phyloP scores from a whole-genome alignment of 192 early-diverging fungal species.

The Coemansia nantahalensis region DNA sequence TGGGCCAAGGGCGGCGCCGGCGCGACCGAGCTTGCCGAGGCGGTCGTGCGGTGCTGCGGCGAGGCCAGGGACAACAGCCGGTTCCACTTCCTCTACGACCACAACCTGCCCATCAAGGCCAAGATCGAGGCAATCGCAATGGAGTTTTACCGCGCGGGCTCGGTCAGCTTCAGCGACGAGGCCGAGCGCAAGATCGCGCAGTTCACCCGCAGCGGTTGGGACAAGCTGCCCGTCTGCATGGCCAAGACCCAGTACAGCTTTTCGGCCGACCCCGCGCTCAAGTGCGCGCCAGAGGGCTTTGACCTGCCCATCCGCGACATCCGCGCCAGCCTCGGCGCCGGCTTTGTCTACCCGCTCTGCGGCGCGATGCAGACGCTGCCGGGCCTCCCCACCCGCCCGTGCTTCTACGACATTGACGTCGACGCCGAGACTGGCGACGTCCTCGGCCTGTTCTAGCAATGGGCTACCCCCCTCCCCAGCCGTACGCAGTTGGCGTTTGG shows the following conservation, averaged over 20 bases:
- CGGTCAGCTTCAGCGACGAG: constrained; percentile 76
- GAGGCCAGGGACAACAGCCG: constrained; percentile 6
- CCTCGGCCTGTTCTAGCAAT: constrained; percentile 84
- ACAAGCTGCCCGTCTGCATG: constrained; percentile 94
- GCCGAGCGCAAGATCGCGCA: constrained; percentile 87
- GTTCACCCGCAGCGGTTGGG: constrained; percentile 87
- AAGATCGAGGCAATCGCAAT: constrained; percentile 94
- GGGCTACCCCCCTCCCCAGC: too few relatives aligned
- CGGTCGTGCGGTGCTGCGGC: constrained; percentile 56
- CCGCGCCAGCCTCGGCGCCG: constrained; percentile 91
- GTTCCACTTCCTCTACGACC: constrained; percentile 91
- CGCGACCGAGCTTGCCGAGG: constrained; percentile 80
- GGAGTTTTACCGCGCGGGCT: constrained; percentile 95
- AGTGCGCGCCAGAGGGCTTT: constrained; percentile 91
- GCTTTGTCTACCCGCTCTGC: constrained; percentile 94
- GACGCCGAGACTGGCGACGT: constrained; percentile 83
- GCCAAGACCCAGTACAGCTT: constrained; percentile 97
- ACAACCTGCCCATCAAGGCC: constrained; percentile 68
- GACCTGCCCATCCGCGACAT: constrained; percentile 93
- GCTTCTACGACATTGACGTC: constrained; percentile 95
- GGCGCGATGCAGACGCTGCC: constrained; percentile 99
- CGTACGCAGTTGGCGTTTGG: too few relatives aligned
- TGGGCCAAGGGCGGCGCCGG: constrained; percentile 94
- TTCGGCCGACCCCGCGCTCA: constrained; percentile 88
- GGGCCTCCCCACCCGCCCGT: constrained; percentile 92